Evolutionary conservation across 129 eudicot genomes (phyloP), one percentile per base, ranked within the genome.

Genomic region (Gnaphalium uliginosum): DNA sequence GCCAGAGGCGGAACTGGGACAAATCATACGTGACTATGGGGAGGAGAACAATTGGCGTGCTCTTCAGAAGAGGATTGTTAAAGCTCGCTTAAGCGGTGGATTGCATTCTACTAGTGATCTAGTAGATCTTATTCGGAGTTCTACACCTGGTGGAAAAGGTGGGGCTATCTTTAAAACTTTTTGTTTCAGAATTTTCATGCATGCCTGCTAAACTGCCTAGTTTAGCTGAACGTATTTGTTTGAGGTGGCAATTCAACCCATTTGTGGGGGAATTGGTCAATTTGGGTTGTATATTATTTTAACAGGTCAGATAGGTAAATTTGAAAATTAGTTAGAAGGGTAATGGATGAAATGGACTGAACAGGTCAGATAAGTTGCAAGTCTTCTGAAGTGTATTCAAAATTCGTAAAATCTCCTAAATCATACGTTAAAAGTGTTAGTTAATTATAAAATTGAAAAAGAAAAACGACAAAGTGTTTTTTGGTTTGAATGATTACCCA

Each of bases 21-120:
- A 86, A 79, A 83, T 94, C 30, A 73, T 94, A 72, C 89, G 96
- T 30, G 98, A 94, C 13, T 94, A 94, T 64, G 98, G 98, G 27
- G 98, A 94, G 82, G 98, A 94, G 81, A 88, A 88, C 78, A 87
- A 88, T 68, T 94, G 97, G 97, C 88, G 87, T 59, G 71, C 79
- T 57, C 93, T 94, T 68, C 97, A 94, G 61, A 89, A 85, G 63
- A 89, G 83, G 80, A 90, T 94, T 78, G 93, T 90, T 43, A 85
- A 83, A 76, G 96, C 98, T 78, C 98, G 98, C 61, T 67, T 69
- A 56, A 74, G 69, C 22, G 98, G 98, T 66, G 98, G 98, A 59
- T 70, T 94, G 79, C 98, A 90, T 83, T 86, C 97, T 37, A 94
- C 98, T 39, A 61, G 81, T 77, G 90, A 90, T 15, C 88, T 94